phyloP scores from a whole-genome alignment of 257 asterid genomes.

The Coffea eugenioides region DNA sequence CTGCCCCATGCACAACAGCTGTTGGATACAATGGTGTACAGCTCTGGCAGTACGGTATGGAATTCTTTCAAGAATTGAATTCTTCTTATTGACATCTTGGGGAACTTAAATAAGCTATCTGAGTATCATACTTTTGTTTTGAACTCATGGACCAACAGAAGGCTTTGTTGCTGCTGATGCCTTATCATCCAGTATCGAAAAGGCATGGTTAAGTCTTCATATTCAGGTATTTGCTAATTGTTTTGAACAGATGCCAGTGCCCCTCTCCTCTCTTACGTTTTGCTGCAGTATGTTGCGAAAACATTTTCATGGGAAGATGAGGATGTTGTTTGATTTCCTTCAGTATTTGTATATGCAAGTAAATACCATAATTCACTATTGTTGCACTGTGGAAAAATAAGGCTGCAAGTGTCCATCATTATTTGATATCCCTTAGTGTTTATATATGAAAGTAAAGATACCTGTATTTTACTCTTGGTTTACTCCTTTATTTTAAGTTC shows the following conservation, averaged over 20 bases:
- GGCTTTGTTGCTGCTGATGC: conserved; percentile 69
- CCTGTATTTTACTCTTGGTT: too few relatives aligned
- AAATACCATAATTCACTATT: too few relatives aligned
- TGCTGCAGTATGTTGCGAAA: not conserved
- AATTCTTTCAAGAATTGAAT: not conserved
- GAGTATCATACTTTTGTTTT: not conserved
- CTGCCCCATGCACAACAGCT: conserved; percentile 81
- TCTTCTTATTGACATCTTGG: not conserved
- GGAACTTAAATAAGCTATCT: not conserved
- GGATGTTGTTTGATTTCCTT: too few relatives aligned
- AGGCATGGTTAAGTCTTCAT: conserved; percentile 90
- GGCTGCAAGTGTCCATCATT: too few relatives aligned
- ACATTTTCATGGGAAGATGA: too few relatives aligned
- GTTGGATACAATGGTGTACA: conserved; percentile 77
- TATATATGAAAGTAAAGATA: too few relatives aligned
- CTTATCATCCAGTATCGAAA: conserved; percentile 76
- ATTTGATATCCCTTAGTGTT: too few relatives aligned
- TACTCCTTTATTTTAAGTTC: too few relatives aligned
- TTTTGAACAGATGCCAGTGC: not conserved
- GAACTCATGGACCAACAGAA: conserved; percentile 34
- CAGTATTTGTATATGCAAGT: too few relatives aligned
- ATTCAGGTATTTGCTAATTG: conserved; percentile 56
- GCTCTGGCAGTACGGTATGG: conserved; percentile 77
- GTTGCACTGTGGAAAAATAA: too few relatives aligned
- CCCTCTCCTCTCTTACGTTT: not conserved